Evolutionary conservation across 2,329 filamentous ascomycete species (phyloP).

Genomic region (Ilyonectria sp.): DNA sequence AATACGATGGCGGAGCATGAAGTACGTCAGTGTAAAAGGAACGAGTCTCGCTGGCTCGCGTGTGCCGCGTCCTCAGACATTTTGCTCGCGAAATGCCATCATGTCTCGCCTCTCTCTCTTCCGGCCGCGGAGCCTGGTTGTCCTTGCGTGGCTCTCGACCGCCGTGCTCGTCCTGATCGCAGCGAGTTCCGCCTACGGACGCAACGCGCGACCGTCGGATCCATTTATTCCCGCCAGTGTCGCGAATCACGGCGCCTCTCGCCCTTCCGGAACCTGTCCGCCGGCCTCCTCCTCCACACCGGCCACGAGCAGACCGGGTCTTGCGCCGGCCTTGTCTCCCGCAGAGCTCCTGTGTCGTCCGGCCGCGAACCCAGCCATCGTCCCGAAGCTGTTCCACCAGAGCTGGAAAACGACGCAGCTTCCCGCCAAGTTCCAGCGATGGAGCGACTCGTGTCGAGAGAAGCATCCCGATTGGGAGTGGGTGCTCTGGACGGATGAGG

Average conservation of each 20-base stretch:
- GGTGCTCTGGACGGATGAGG: slow-evolving; percentile 56
- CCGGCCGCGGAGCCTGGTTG: background rate
- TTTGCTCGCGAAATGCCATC: background rate
- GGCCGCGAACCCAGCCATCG: background rate
- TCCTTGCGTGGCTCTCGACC: background rate
- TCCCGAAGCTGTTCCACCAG: slow-evolving; percentile 58
- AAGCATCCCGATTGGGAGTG: slow-evolving; percentile 53
- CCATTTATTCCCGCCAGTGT: background rate
- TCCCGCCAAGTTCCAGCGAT: slow-evolving; percentile 48
- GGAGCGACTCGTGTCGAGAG: slow-evolving; percentile 51
- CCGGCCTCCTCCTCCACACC: background rate
- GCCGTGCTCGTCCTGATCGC: background rate
- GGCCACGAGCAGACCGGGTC: background rate
- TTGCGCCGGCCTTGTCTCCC: slow-evolving; percentile 22
- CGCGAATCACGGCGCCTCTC: background rate
- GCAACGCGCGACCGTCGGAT: background rate
- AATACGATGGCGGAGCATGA: no score
- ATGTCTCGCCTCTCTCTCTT: background rate
- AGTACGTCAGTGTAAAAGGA: no score
- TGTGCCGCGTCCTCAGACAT: background rate
- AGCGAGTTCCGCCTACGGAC: background rate
- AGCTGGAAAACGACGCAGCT: slow-evolving; percentile 47
- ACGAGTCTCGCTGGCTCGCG: no score
- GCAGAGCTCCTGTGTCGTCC: slow-evolving; percentile 23
- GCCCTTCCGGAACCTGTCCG: background rate